phyloP scores from a whole-genome alignment of 2,329 filamentous ascomycete species.

The Talaromyces sp. region DNA sequence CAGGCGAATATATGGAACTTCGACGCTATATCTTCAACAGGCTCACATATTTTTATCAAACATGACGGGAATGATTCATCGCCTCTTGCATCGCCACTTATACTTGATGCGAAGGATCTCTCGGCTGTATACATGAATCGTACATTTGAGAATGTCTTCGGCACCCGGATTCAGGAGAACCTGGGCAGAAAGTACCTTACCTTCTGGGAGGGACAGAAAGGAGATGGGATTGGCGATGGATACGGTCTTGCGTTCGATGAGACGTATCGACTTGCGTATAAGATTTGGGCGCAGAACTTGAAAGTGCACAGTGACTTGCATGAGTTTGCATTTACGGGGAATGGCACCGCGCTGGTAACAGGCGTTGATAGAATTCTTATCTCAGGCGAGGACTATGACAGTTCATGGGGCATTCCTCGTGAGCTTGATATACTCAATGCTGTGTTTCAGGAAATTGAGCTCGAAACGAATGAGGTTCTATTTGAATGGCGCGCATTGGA shows the following conservation, averaged over 20 bases:
- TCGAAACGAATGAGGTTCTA: slow-evolving; percentile 10
- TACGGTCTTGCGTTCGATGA: slow-evolving; percentile 9
- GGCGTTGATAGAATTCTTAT: neutral
- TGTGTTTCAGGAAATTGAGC: slow-evolving; percentile 8
- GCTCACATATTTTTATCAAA: slow-evolving; percentile 13
- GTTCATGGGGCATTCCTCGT: neutral
- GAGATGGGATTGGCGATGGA: slow-evolving; percentile 10
- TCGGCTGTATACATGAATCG: slow-evolving; percentile 15
- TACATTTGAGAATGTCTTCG: slow-evolving; percentile 12
- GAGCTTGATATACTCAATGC: neutral
- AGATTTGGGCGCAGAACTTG: slow-evolving; percentile 13
- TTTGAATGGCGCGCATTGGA: slow-evolving; percentile 9
- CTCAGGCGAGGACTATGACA: neutral
- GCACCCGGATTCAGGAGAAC: slow-evolving; percentile 7
- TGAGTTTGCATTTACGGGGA: slow-evolving; percentile 9
- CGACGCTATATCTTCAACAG: slow-evolving; percentile 5
- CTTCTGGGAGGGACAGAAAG: slow-evolving; percentile 12
- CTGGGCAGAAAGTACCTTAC: slow-evolving; percentile 7
- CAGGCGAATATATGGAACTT: slow-evolving; percentile 11
- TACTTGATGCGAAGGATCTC: slow-evolving; percentile 10
- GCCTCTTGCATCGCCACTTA: slow-evolving; percentile 11
- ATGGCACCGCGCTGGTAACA: slow-evolving; percentile 7
- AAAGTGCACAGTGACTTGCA: slow-evolving; percentile 10
- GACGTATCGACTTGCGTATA: slow-evolving; percentile 7
- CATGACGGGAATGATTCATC: slow-evolving; percentile 11